These are phyloP conservation scores for Sphagnum contortum DNA, from an alignment of 225 moss, liverwort and hornwort genomes.

Conservation along the genomic window DNA sequence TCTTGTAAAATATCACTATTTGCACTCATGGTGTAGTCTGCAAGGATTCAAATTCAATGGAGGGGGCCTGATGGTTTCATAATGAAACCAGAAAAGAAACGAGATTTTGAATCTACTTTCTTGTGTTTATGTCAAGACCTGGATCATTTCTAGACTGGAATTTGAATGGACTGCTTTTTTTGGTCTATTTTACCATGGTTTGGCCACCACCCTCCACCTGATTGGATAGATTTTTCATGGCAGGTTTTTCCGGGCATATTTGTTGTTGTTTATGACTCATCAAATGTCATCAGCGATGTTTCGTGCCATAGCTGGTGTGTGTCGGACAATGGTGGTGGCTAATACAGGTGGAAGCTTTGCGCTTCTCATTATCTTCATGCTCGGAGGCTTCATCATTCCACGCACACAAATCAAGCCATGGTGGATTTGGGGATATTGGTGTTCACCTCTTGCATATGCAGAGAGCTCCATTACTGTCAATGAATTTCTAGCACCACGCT, in stretches of 20 bases:
- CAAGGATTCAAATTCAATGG: no score
- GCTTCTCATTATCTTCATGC: slow-evolving; percentile 52
- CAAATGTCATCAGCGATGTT: slow-evolving; percentile 67
- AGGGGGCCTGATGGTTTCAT: no score
- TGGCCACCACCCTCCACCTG: no score
- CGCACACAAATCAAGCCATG: slow-evolving; percentile 59
- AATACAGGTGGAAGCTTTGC: slow-evolving; percentile 75
- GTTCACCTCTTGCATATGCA: slow-evolving; percentile 68
- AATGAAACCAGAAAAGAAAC: no score
- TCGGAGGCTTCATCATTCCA: slow-evolving; percentile 79
- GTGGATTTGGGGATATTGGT: slow-evolving; percentile 99
- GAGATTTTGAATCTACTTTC: neutral
- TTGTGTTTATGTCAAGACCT: neutral
- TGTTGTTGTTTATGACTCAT: slow-evolving; percentile 57
- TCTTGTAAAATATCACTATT: no score
- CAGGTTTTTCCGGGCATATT: slow-evolving; percentile 73
- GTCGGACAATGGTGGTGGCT: slow-evolving; percentile 69
- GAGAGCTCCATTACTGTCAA: slow-evolving; percentile 62
- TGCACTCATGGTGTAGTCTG: no score
- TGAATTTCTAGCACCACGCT: slow-evolving; percentile 79
- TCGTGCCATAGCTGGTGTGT: slow-evolving; percentile 66
- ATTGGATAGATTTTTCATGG: neutral
- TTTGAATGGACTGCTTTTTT: no score
- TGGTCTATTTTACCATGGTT: no score
- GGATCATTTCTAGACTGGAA: neutral